A percentile compares a stretch with the other conserved stretches of the same genome.
These are phyloP conservation scores for Aspergillus pseudoviridinutans DNA, from an alignment of 2,329 filamentous ascomycete species.

Conservation along the genomic window DNA sequence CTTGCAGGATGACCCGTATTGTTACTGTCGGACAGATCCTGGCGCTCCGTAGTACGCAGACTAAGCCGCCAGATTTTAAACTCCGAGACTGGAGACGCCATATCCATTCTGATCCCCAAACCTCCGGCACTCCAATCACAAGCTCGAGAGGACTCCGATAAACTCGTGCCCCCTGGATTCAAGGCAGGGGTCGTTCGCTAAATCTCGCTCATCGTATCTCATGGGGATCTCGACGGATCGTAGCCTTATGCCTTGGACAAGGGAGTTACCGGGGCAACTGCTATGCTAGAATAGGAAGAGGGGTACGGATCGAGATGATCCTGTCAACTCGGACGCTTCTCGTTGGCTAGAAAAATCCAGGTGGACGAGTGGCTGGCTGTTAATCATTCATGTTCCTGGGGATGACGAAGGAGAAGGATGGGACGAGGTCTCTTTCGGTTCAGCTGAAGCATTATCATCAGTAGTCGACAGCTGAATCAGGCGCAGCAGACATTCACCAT, in stretches of 20 bases:
- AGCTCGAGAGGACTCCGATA: background rate
- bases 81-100: background rate
- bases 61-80: background rate
- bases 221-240: background rate
- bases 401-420: background rate
- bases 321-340: background rate
- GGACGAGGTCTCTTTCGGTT: background rate
- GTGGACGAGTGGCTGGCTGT: constrained; percentile 3
- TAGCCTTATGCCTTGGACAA: constrained; percentile 2
- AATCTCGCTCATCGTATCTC: background rate
- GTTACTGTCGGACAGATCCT: background rate
- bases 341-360: constrained; percentile 1
- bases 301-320: constrained; percentile 1
- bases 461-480: background rate
- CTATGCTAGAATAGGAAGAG: background rate
- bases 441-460: background rate
- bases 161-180: background rate
- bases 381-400: background rate
- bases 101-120: background rate
- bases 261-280: constrained; percentile 22
- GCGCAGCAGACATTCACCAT: background rate
- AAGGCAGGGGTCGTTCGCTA: background rate
- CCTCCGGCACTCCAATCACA: background rate
- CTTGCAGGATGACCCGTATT: background rate
- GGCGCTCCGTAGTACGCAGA: background rate